Conservation (phyloP, 73 alveolate species). For the Paramecium pentaurelia region DNA sequence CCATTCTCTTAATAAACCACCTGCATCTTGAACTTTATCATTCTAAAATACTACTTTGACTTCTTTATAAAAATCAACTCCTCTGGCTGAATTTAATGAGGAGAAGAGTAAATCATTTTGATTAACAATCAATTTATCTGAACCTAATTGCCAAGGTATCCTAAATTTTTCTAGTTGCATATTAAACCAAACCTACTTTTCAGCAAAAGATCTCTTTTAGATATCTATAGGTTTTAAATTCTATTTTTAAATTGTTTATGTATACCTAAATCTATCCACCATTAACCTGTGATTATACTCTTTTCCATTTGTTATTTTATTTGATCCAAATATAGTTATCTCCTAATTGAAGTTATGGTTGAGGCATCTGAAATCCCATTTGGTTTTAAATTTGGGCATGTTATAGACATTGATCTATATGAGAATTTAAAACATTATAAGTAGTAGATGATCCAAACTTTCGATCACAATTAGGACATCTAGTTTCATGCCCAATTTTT, state of each 20-base stretch:
- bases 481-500: not conserved
- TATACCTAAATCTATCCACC: constrained; percentile 28
- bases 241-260: not conserved
- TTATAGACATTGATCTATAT: constrained; percentile 15
- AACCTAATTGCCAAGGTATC: constrained; percentile 58
- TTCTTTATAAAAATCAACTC: constrained; percentile 54
- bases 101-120: not conserved
- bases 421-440: not conserved
- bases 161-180: constrained; percentile 47
- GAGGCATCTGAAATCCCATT: not conserved
- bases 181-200: constrained; percentile 55
- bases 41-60: constrained; percentile 63
- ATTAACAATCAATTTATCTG: constrained; percentile 29
- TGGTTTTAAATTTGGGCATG: not conserved
- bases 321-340: constrained; percentile 33
- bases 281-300: not conserved
- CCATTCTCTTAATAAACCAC: constrained; percentile 73
- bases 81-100: not conserved
- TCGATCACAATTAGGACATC: constrained; percentile 35
- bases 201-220: not conserved
- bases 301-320: not conserved
- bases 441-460: not conserved
- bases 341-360: not conserved
- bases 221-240: not conserved
- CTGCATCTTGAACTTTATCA: constrained; percentile 73